Percentiles rank a stretch among this genome's conserved stretches.
Conservation (phyloP, 345 rosid genomes). For the Moricandia moricandioides region DNA sequence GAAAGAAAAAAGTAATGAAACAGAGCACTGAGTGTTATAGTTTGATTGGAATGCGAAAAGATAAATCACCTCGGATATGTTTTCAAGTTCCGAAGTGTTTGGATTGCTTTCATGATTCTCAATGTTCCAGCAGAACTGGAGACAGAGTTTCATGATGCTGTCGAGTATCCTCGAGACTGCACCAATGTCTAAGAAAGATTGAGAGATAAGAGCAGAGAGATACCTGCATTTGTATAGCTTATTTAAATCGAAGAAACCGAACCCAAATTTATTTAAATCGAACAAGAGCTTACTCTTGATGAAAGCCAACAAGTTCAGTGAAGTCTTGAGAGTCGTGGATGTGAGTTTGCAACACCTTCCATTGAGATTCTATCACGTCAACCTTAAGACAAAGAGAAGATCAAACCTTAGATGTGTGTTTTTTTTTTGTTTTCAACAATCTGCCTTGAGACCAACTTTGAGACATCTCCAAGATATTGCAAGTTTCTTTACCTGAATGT, state of each 20-base stretch:
- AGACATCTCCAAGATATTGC: not conserved
- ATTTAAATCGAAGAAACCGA: not conserved
- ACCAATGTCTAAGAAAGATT: slow-evolving; percentile 96
- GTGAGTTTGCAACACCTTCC: slow-evolving; percentile 88
- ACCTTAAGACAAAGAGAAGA: slow-evolving; percentile 48
- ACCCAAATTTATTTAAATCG: not conserved
- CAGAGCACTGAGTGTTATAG: not conserved
- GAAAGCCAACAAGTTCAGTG: slow-evolving; percentile 91
- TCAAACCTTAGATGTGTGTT: not conserved
- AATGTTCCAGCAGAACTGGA: slow-evolving; percentile 96
- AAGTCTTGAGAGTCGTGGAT: slow-evolving; percentile 88
- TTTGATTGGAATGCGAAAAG: not conserved
- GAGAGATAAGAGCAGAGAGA: slow-evolving; percentile 89
- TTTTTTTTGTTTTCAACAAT: not conserved
- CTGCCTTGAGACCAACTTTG: slow-evolving; percentile 7
- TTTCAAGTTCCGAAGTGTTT: slow-evolving; percentile 78
- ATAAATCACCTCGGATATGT: slow-evolving; percentile 65
- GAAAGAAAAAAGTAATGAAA: not conserved
- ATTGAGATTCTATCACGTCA: slow-evolving; percentile 97
- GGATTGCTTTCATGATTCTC: slow-evolving; percentile 83
- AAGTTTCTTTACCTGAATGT: slow-evolving; percentile 67
- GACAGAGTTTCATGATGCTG: slow-evolving; percentile 91
- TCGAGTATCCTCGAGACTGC: slow-evolving; percentile 92
- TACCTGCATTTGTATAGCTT: slow-evolving; percentile 64
- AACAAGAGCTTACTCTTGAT: slow-evolving; percentile 71